Evolutionary conservation across 2,329 filamentous ascomycete species (phyloP).

Genomic region (Septoria linicola): DNA sequence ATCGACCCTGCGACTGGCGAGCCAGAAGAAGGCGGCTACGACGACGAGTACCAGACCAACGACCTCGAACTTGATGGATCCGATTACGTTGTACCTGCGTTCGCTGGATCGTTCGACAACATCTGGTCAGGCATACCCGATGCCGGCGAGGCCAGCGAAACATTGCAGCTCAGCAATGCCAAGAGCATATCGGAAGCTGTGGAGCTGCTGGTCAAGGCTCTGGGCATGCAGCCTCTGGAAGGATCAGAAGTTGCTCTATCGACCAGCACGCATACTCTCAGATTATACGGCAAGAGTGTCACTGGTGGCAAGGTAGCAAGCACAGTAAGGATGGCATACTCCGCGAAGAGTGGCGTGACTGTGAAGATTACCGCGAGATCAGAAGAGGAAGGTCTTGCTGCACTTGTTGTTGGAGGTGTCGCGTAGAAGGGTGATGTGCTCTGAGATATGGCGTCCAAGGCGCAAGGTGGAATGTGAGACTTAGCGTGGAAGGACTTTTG

Average conservation of each 20-base stretch:
- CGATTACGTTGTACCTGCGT: conserved; percentile 91
- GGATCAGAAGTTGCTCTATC: conserved; percentile 88
- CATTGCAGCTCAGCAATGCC: conserved; percentile 78
- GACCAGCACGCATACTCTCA: conserved; percentile 88
- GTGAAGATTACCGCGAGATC: conserved; percentile 91
- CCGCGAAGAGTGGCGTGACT: conserved; percentile 87
- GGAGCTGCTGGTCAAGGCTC: conserved; percentile 79
- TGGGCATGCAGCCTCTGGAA: conserved; percentile 90
- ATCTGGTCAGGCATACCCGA: conserved; percentile 78
- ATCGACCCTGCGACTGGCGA: conserved; percentile 93
- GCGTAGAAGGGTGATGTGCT: conserved; percentile 51
- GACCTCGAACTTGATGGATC: conserved; percentile 87
- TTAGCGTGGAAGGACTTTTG: no score
- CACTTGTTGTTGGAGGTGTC: conserved; percentile 79
- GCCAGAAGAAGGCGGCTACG: conserved; percentile 87
- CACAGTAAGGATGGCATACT: conserved; percentile 88
- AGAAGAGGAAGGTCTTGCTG: conserved; percentile 89
- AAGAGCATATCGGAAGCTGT: conserved; percentile 97
- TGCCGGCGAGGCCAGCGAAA: conserved; percentile 86
- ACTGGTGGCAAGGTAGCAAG: conserved; percentile 85
- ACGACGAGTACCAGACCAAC: conserved; percentile 96
- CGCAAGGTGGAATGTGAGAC: no score
- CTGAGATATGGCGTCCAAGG: no score
- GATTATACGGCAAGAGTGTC: conserved; percentile 93
- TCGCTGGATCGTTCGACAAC: conserved; percentile 91